phyloP scores from a whole-genome alignment of 2,329 filamentous ascomycete genomes.

The Chrysosporium queenslandicum region DNA sequence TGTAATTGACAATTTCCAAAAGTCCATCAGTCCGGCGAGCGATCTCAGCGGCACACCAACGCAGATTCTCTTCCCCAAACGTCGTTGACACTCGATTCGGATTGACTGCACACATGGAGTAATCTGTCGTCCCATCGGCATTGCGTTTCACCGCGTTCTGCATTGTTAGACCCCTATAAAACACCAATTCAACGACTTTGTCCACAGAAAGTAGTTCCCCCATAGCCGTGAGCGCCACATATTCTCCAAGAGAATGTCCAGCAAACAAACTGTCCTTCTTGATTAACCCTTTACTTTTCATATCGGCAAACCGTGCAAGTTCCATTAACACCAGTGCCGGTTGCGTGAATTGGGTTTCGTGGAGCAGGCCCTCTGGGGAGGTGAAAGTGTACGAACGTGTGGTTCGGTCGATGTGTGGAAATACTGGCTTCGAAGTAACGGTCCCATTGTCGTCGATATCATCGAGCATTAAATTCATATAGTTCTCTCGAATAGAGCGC shows the following conservation, averaged over 20 bases:
- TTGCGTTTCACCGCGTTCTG: constrained; percentile 98
- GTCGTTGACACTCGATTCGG: constrained; percentile 95
- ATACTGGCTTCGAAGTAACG: constrained; percentile 97
- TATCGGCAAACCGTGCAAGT: constrained; percentile 98
- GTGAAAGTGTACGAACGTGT: constrained; percentile 95
- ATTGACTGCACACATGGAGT: constrained; percentile 98
- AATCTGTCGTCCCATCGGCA: constrained; percentile 84
- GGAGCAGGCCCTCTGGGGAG: constrained; percentile 86
- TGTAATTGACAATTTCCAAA: constrained; percentile 97
- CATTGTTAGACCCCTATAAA: constrained; percentile 98
- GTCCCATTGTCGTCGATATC: constrained; percentile 84
- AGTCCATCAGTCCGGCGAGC: constrained; percentile 89
- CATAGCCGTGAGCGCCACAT: constrained; percentile 88
- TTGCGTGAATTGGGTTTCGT: constrained; percentile 96
- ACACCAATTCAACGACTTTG: constrained; percentile 92
- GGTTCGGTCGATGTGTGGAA: constrained; percentile 90
- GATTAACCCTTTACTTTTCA: constrained; percentile 92
- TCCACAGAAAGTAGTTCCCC: constrained; percentile 99
- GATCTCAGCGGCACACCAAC: constrained; percentile 93
- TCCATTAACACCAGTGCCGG: constrained; percentile 97
- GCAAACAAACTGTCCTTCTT: constrained; percentile 95
- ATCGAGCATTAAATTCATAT: constrained; percentile 99
- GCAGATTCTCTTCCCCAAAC: constrained; percentile 93
- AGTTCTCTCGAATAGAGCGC: constrained; percentile 95
- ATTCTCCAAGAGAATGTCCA: constrained; percentile 94